Evolutionary conservation across 306 rosid genomes (phyloP).

Genomic region (Erythrophleum fordii): DNA sequence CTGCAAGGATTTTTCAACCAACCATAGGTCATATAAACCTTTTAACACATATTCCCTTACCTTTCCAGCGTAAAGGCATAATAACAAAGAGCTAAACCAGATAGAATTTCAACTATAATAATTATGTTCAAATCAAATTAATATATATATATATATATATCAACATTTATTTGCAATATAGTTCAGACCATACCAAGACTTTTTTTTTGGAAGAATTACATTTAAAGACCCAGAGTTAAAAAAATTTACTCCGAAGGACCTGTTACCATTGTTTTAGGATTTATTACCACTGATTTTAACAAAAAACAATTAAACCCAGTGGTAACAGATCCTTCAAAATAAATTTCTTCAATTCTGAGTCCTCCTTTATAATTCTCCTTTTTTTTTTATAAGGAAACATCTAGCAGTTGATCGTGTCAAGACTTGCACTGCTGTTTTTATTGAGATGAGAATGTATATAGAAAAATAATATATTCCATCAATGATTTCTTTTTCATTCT

Average conservation of each 20-base stretch:
- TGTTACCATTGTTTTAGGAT: too few relatives aligned
- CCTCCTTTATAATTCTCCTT: too few relatives aligned
- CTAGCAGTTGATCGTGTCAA: background rate
- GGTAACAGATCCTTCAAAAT: too few relatives aligned
- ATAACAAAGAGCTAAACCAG: background rate
- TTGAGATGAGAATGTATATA: background rate
- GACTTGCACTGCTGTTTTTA: background rate
- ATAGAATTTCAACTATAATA: background rate
- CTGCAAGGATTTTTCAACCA: background rate
- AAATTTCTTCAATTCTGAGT: too few relatives aligned
- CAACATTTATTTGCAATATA: background rate
- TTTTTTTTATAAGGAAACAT: background rate
- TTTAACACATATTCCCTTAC: background rate
- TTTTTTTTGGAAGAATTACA: too few relatives aligned
- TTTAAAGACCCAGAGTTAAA: too few relatives aligned
- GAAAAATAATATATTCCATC: constrained; percentile 8
- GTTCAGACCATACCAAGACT: too few relatives aligned
- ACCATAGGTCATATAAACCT: too few relatives aligned
- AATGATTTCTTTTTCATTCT: background rate
- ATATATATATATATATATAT: too few relatives aligned
- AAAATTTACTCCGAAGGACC: too few relatives aligned
- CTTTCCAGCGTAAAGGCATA: background rate
- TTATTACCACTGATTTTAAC: too few relatives aligned
- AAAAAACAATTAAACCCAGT: too few relatives aligned
- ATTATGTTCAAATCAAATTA: background rate